Evolutionary conservation across 75 land plant species (phyloP).

Genomic region (Selaginella tamariscina): DNA sequence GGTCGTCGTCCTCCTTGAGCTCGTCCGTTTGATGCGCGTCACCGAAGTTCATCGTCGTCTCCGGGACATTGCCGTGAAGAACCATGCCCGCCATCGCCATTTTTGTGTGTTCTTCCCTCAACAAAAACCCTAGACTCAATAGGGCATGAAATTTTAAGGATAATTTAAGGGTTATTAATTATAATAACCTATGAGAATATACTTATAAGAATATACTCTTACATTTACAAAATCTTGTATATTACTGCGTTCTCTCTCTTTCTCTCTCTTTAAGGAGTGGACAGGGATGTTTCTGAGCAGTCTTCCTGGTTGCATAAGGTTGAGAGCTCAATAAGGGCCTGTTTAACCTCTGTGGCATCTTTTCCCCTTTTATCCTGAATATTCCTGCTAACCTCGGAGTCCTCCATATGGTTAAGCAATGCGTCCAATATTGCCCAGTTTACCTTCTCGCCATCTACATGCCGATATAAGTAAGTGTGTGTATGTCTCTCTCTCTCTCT

Average conservation of each 20-base stretch:
- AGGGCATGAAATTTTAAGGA: too few species aligned
- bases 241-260: not conserved
- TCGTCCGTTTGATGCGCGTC: too few species aligned
- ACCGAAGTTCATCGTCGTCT: too few species aligned
- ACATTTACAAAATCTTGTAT: not conserved
- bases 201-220: not conserved
- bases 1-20: not conserved
- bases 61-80: too few species aligned
- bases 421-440: slow-evolving; percentile 15
- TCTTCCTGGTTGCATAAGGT: not conserved
- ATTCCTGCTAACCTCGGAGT: slow-evolving; percentile 15
- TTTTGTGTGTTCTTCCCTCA: too few species aligned
- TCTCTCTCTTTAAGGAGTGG: not conserved
- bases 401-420: slow-evolving; percentile 15
- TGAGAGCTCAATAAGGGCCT: slow-evolving; percentile 17
- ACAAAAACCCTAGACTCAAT: too few species aligned
- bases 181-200: too few species aligned
- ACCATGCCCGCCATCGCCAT: too few species aligned
- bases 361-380: slow-evolving; percentile 15
- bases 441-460: slow-evolving; percentile 8
- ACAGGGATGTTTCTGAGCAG: not conserved
- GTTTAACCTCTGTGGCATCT: slow-evolving; percentile 13
- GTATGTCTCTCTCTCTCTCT: too few species aligned
- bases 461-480: not conserved
- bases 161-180: too few species aligned